Evolutionary conservation across 371 early-diverging fungal genomes (phyloP).

Genomic region (Haplosporangium sp.): DNA sequence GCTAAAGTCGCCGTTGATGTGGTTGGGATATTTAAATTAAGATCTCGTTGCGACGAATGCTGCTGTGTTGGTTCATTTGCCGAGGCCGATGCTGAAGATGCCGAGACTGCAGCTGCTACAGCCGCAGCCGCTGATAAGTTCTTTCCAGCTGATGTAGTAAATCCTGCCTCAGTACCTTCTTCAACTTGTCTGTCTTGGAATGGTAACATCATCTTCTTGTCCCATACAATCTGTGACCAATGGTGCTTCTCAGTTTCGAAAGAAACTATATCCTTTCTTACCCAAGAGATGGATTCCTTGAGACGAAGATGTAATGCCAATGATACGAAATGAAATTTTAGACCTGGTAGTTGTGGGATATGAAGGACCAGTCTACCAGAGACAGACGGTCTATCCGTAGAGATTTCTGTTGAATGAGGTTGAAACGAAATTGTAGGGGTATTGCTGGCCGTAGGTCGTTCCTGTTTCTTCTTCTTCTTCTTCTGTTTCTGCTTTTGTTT

Average conservation of each 20-base stretch:
- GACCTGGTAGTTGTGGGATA: conserved; percentile 28
- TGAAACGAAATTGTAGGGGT: conserved; percentile 38
- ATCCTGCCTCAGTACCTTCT: conserved; percentile 11
- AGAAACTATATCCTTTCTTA: conserved; percentile 40
- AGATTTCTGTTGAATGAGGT: conserved; percentile 34
- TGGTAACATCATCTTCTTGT: conserved; percentile 28
- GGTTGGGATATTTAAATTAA: neutral
- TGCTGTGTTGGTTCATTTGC: neutral
- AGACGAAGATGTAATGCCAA: conserved; percentile 41
- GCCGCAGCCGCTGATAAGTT: conserved; percentile 14
- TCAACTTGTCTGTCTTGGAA: conserved; percentile 40
- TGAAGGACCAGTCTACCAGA: conserved; percentile 41
- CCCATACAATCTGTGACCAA: conserved; percentile 52
- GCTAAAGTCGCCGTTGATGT: neutral
- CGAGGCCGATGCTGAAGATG: neutral
- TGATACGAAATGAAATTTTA: conserved; percentile 46
- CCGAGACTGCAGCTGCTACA: neutral
- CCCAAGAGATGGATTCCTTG: conserved; percentile 52
- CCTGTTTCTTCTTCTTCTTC: conserved; percentile 1
- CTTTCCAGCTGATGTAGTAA: conserved; percentile 2
- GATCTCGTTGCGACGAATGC: too few relatives aligned
- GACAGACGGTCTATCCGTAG: conserved; percentile 28
- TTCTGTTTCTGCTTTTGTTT: conserved; percentile 3
- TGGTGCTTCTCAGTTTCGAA: conserved; percentile 43
- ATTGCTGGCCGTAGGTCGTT: conserved; percentile 14